Base-by-base conservation (phyloP, 345 rosid genomes). In the Salix koriyanagi region DNA sequence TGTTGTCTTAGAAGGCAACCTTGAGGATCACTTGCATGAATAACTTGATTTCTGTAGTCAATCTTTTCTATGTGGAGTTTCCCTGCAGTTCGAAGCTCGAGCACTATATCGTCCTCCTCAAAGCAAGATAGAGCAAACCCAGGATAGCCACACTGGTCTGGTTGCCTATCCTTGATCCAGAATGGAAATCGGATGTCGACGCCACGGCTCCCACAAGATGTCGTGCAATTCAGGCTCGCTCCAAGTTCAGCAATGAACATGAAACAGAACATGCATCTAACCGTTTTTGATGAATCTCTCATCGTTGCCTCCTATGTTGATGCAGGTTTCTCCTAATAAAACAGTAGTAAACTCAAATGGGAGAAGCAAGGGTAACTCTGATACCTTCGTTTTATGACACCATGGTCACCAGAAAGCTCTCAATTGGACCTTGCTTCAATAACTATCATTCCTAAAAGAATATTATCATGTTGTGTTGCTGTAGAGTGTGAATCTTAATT, bases 161-260 rank as follows among this genome's bases (percentile, higher is more conserved):
- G 72, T 34, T 78, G 76, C 28, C 13, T 12, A 25, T 21, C 68
- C 58, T 28, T 58, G 52, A 67, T 13, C 3, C 77, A 44, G 52
- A 79, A 79, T 0, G 81, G 81, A 39, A 73, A 79, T 25, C 77
- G 69, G 73, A 79, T 34, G n/a, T 21, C 16, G 0, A 68, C 74
- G 34, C 77, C 81, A 19, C 9, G 6, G 3, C 9, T 15, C 21
- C 69, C 52, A 37, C 81, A 79, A 19, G 48, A 28, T 56, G 9
- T 46, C 6, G 2, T 26, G 69, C 81, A 73, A 0, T 41, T 16
- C 21, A 50, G 18, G 56, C n/a, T 50, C 5, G 9, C 56, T 50
- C 56, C 56, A 23, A 48, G 61, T 15, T 21, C 9, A 19, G 66
- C 39, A 32, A 52, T n/a, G 18, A 75, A 75, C 34, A 75, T 8